Evolutionary conservation across 768 basidiomycete species (phyloP).

Genomic region (Neoboletus brunneissimus): DNA sequence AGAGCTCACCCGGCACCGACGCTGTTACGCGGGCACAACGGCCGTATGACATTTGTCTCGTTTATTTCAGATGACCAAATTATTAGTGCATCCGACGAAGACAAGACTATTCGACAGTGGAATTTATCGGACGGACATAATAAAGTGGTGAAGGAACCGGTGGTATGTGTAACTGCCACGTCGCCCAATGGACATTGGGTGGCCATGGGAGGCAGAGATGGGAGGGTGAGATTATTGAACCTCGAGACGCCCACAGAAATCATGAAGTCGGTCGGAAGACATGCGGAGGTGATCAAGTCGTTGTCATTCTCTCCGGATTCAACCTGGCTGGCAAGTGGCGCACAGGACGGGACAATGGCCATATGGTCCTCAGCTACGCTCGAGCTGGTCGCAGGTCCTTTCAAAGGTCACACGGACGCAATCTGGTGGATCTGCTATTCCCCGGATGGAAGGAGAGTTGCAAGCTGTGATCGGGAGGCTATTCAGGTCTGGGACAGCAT

Average conservation of each 20-base stretch:
- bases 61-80: constrained; percentile 15
- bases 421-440: constrained; percentile 20
- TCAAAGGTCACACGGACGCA: constrained; percentile 7
- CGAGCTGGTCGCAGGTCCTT: constrained; percentile 3
- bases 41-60: constrained; percentile 13
- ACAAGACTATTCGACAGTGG: constrained; percentile 20
- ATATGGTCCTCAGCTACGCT: constrained; percentile 16
- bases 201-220: constrained; percentile 19
- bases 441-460: constrained; percentile 15
- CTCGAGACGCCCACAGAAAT: neutral
- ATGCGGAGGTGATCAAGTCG: constrained; percentile 9
- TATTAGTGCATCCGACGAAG: constrained; percentile 19
- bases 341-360: constrained; percentile 13
- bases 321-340: constrained; percentile 15
- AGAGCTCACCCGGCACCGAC: neutral
- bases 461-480: constrained; percentile 17
- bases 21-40: constrained; percentile 12
- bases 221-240: constrained; percentile 10
- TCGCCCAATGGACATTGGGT: constrained; percentile 14
- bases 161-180: neutral
- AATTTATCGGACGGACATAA: neutral
- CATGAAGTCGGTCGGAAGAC: neutral
- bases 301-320: constrained; percentile 21
- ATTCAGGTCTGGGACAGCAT: constrained; percentile 17
- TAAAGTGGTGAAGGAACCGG: constrained; percentile 5